Base-by-base conservation (phyloP, 2,329 filamentous ascomycete genomes). In the Hypoxylon sp. region DNA sequence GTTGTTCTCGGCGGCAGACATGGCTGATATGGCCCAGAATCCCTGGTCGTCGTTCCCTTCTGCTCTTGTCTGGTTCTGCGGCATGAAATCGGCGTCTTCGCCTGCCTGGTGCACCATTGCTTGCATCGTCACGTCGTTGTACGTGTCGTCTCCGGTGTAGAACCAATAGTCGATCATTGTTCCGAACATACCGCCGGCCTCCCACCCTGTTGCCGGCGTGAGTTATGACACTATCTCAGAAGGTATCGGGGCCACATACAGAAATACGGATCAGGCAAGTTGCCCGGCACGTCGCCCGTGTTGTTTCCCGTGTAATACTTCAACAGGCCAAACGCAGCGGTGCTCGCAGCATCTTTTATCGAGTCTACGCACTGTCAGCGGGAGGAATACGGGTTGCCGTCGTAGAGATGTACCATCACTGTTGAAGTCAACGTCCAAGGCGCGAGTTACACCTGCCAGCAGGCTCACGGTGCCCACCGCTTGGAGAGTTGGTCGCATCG, bases 1-100 rank as follows among this genome's bases (percentile, higher is more conserved):
- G 62, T 86, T 87, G 67, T 88, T 84, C 74, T 96, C 91, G 31
- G 89, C 88, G 2, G 91, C 91, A 8, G 84, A 83, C 80, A 96
- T 89, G 58, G 88, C 89, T 1, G 91, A 85, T 79, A 95, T 83
- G n/a, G 84, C 90, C 91, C 91, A 96, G 75, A 95, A 94, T 4
- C 89, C 88, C 73, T 91, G 89, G 67, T 91, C 89, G 63, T 92
- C 89, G 74, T 91, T 91, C 63, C 88, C 88, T 60, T 82, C 74
- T 1, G 81, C 81, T 43, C 77, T 73, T 5, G 84, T 86, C 72
- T 88, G 85, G 72, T 88, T 88, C n/a, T 72, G 69, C 2, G 88
- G 88, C 86, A 89, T 88, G 70, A 81, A 89, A 70, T 89, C 83
- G 10, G 72, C 68, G 60, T 84, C 79, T n/a, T 80, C 74, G 33